Evolutionary conservation across 2,329 filamentous ascomycete genomes (phyloP), one percentile per base, ranked within the genome.

Genomic region (Penicillium corylophilum): DNA sequence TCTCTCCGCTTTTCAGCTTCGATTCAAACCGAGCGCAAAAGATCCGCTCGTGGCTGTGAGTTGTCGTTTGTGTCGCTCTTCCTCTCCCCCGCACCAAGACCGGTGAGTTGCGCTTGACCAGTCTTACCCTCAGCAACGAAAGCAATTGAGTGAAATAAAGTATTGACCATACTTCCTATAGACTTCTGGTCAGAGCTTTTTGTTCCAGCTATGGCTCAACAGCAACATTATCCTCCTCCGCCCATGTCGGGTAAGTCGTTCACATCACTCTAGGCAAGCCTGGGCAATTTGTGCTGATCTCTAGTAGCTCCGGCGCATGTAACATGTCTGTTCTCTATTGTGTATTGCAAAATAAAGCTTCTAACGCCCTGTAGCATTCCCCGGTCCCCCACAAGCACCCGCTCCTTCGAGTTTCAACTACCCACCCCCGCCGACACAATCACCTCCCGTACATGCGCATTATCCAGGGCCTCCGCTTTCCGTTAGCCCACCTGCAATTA

Each of bases 381-480:
- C 35, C 10, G 49, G 50, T 3, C 54, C 40, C 0, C 41, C 47
- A 7, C 51, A 51, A 5, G n/a, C 47, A 15, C 24, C 38, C n/a
- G n/a, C 48, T 6, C 18, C 51, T 13, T 41, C 54, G 10, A 55
- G 54, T 23, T 51, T 48, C 40, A 45, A 56, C 31, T 69, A 66
- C 22, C 62, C 62, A 2, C 64, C 65, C 15, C 64, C 65, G 4
- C 65, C 66, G 7, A 52, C 33, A 9, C 62, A 67, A 18, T 53
- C 58, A 0, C 43, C 53, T n/a, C 55, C 63, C 9, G 39, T 41
- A 7, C 44, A 45, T 44, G 38, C 22, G 28, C 46, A 6, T 7
- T 57, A 59, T 40, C 45, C 53, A 5, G 50, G 45, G 0, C 50
- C 40, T 10, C 51, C 31, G 4, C 38, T 36, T 15, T 51, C 53